Percentiles rank a stretch among this genome's conserved stretches.
Conservation (phyloP, 805 yeast species). For the Dipodascopsis tothii region DNA sequence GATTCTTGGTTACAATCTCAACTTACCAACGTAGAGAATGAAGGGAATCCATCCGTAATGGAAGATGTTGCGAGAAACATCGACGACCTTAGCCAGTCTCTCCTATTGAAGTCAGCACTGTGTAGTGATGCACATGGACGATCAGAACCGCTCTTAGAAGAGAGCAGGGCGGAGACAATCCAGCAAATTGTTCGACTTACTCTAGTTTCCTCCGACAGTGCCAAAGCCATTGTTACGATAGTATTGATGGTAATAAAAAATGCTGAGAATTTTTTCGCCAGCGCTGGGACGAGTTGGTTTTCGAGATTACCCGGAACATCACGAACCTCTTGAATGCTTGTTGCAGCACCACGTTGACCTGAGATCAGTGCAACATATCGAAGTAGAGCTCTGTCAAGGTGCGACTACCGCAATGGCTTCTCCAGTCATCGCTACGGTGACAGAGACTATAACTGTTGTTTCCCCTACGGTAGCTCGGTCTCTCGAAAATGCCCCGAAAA, state of each 20-base stretch:
- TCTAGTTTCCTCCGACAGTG: slow-evolving; percentile 37
- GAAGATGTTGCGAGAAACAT: slow-evolving; percentile 74
- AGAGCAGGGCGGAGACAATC: neutral
- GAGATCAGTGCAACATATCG: no score
- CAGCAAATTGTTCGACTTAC: slow-evolving; percentile 23
- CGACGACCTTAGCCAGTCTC: slow-evolving; percentile 76
- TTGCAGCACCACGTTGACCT: no score
- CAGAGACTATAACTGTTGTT: no score
- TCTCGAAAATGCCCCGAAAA: neutral
- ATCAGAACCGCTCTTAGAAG: slow-evolving; percentile 1
- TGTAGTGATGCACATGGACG: slow-evolving; percentile 20
- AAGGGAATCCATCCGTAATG: slow-evolving; percentile 98
- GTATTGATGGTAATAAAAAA: no score
- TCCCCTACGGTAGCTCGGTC: no score
- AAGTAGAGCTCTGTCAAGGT: no score
- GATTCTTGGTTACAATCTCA: neutral
- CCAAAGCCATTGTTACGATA: slow-evolving; percentile 25
- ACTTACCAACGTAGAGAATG: slow-evolving; percentile 66
- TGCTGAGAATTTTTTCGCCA: no score
- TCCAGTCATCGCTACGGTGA: no score
- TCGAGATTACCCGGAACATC: no score
- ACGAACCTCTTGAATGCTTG: no score
- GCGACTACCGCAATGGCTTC: no score
- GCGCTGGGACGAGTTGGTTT: no score
- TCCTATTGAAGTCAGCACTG: slow-evolving; percentile 50